Conservation (phyloP, 306 rosid genomes). For the Trifolium subterraneum region DNA sequence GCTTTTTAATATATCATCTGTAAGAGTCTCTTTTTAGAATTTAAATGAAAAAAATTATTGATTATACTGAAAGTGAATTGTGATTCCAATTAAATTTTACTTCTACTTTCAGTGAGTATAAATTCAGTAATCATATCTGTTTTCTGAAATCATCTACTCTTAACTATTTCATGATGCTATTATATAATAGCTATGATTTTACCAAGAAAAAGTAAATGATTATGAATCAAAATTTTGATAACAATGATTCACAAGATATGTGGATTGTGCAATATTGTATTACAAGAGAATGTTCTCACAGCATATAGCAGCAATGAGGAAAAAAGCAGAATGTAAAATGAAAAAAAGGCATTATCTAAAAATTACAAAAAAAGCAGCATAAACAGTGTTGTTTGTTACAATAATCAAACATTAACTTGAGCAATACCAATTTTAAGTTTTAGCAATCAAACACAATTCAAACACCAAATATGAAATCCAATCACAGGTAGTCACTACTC, state of each 20-base stretch:
- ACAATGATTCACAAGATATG: neutral
- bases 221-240: neutral
- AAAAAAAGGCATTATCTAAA: neutral
- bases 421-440: neutral
- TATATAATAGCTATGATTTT: neutral
- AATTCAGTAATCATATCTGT: neutral
- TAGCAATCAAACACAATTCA: neutral
- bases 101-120: neutral
- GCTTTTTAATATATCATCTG: neutral
- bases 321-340: neutral
- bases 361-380: conserved; percentile 14
- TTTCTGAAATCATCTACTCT: neutral
- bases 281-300: conserved; percentile 4
- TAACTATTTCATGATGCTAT: neutral
- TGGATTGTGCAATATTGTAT: neutral
- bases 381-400: neutral
- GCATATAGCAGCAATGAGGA: conserved; percentile 16
- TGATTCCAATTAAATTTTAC: neutral
- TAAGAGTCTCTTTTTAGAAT: neutral
- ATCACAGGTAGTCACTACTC: conserved; percentile 23
- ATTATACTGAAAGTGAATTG: neutral
- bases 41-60: neutral
- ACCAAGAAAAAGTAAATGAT: neutral
- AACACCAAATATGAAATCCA: conserved; percentile 10
- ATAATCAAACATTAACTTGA: conserved; percentile 11